A percentile compares a stretch with the other conserved stretches of the same genome.
Evolutionary conservation across 2,329 filamentous ascomycete genomes (phyloP).

Genomic region (Aureobasidium pullulans): DNA sequence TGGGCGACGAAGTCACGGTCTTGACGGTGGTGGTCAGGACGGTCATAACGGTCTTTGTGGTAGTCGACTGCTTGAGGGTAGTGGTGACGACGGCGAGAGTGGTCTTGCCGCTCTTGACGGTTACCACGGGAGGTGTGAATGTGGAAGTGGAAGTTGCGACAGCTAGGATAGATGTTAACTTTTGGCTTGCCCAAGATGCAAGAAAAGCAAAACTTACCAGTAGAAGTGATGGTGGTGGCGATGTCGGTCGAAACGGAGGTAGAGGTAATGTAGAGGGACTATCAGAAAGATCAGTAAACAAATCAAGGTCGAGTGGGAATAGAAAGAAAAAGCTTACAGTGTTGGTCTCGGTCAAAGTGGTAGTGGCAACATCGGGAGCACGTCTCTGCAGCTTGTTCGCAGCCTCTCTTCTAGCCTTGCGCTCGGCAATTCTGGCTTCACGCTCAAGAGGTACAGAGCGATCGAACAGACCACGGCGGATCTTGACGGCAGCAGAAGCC

Average conservation of each 20-base stretch:
- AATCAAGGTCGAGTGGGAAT: too few relatives aligned
- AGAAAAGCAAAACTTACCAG: not conserved
- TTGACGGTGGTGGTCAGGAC: conserved; percentile 7
- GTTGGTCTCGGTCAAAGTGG: conserved; percentile 26
- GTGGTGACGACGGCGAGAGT: conserved; percentile 1
- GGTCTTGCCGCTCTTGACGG: conserved; percentile 12
- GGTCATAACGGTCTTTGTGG: conserved; percentile 11
- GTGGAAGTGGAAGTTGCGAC: not conserved
- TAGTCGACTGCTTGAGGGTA: not conserved
- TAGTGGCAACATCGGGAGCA: conserved; percentile 26
- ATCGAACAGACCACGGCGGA: conserved; percentile 17
- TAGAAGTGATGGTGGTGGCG: conserved; percentile 10
- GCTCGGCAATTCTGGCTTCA: conserved; percentile 20
- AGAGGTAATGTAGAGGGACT: conserved; percentile 19
- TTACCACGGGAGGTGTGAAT: not conserved
- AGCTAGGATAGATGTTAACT: not conserved
- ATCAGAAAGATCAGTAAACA: not conserved
- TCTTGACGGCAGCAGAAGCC: conserved; percentile 16
- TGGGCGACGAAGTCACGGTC: conserved; percentile 10
- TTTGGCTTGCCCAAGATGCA: not conserved
- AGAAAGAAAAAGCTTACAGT: conserved; percentile 14
- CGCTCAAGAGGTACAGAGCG: conserved; percentile 16
- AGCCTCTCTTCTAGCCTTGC: conserved; percentile 22
- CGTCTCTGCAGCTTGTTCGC: conserved; percentile 20
- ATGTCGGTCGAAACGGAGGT: conserved; percentile 14